phyloP scores from a whole-genome alignment of 768 basidiomycete genomes.

The Ramaria sp. region DNA sequence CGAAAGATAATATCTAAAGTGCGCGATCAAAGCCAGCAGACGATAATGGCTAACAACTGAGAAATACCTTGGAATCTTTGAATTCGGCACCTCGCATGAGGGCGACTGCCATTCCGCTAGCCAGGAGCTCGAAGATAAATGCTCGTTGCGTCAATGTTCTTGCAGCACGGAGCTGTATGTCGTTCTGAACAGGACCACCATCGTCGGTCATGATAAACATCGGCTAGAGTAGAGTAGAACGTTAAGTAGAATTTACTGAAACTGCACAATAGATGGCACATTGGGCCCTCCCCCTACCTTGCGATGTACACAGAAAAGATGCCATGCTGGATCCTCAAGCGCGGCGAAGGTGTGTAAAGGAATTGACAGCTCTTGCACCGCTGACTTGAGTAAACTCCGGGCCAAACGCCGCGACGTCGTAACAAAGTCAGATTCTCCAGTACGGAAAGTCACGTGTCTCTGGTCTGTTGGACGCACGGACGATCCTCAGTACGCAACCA shows the following conservation, averaged over 20 bases:
- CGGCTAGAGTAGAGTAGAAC: constrained; percentile 29
- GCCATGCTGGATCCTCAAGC: constrained; percentile 39
- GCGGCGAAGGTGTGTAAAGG: constrained; percentile 35
- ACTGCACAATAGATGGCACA: no score
- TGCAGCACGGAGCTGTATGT: constrained; percentile 13
- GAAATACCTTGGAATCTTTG: constrained; percentile 49
- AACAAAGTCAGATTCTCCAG: constrained; percentile 24
- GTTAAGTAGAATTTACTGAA: constrained; percentile 11
- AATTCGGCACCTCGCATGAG: constrained; percentile 45
- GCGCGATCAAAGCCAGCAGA: not conserved
- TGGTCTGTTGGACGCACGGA: constrained; percentile 30
- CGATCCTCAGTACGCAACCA: no score
- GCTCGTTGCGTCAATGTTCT: constrained; percentile 35
- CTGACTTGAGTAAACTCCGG: constrained; percentile 39
- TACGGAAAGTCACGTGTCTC: constrained; percentile 30
- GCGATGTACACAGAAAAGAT: constrained; percentile 23
- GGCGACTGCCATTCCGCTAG: constrained; percentile 38
- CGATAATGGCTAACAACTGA: not conserved
- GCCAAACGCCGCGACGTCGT: constrained; percentile 41
- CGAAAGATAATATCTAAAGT: constrained; percentile 48
- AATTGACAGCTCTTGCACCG: constrained; percentile 27
- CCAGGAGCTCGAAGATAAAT: constrained; percentile 38
- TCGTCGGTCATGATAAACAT: constrained; percentile 58
- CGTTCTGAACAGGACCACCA: constrained; percentile 25
- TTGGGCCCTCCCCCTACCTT: constrained; percentile 21